Conservation (phyloP, 371 early-diverging fungal genomes). For the Choanephora cucurbitarum region DNA sequence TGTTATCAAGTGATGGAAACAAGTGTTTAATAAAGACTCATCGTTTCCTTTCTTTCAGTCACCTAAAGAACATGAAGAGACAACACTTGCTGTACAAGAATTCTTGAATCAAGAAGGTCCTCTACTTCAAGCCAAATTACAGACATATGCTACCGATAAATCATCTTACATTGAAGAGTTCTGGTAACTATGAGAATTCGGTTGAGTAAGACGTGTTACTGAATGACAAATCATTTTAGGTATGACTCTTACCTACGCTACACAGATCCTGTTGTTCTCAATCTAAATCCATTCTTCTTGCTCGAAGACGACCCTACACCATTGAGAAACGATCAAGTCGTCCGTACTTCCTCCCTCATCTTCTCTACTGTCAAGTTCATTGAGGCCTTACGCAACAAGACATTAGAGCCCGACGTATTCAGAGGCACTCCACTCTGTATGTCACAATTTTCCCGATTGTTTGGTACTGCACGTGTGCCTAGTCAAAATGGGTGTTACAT, state of each 20-base stretch:
- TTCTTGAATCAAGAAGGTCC: slow-evolving; percentile 77
- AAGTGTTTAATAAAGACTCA: not conserved
- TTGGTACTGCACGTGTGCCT: slow-evolving; percentile 61
- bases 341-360: slow-evolving; percentile 52
- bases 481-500: slow-evolving; percentile 54
- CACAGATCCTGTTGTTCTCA: slow-evolving; percentile 49
- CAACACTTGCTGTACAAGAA: slow-evolving; percentile 62
- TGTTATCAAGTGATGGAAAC: not conserved
- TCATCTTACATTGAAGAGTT: slow-evolving; percentile 61
- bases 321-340: slow-evolving; percentile 46
- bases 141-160: slow-evolving; percentile 61
- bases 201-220: not conserved
- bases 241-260: slow-evolving; percentile 51
- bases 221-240: too few species aligned
- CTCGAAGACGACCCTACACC: slow-evolving; percentile 58
- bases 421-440: slow-evolving; percentile 65
- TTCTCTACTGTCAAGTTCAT: slow-evolving; percentile 58
- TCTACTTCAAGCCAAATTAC: slow-evolving; percentile 75
- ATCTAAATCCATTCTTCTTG: slow-evolving; percentile 52
- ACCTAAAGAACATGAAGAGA: slow-evolving; percentile 64
- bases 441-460: slow-evolving; percentile 64
- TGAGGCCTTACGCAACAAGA: slow-evolving; percentile 42
- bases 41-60: slow-evolving; percentile 22
- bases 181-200: slow-evolving; percentile 35
- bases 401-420: slow-evolving; percentile 65